phyloP scores from a whole-genome alignment of 2,329 filamentous ascomycete genomes.

The Sodiomyces alkalinus region DNA sequence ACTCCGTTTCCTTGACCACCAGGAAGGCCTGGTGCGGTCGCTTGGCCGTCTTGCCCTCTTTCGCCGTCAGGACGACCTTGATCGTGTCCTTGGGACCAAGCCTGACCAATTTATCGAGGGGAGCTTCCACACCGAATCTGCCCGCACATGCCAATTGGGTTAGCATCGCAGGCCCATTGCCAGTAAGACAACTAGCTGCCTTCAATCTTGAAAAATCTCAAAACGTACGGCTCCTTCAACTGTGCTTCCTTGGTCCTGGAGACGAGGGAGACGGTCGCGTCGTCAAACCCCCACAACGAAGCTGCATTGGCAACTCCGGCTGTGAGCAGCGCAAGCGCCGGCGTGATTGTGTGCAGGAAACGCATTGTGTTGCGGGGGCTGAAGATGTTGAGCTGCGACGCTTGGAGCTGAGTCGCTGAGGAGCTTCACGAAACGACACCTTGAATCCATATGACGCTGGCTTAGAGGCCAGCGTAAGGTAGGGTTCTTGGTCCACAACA shows the following conservation, averaged over 20 bases:
- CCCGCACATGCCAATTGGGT: conserved; percentile 2
- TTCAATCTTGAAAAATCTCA: not conserved
- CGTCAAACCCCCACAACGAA: conserved; percentile 57
- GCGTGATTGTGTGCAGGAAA: conserved; percentile 22
- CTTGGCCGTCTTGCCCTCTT: conserved; percentile 64
- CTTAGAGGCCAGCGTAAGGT: no score
- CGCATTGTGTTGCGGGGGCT: conserved; percentile 22
- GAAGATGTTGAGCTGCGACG: no score
- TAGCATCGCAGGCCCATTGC: no score
- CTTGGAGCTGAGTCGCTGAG: no score
- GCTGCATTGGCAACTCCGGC: conserved; percentile 35
- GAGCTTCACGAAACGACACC: conserved; percentile 6
- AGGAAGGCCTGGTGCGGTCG: conserved; percentile 91
- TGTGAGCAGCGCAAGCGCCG: conserved; percentile 29
- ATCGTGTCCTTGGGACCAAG: conserved; percentile 58
- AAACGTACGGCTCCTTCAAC: conserved; percentile 57
- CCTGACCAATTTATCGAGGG: conserved; percentile 46
- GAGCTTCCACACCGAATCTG: conserved; percentile 32
- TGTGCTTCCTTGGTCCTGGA: conserved; percentile 50
- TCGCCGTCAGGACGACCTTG: conserved; percentile 69
- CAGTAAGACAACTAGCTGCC: not conserved
- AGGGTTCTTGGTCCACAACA: no score
- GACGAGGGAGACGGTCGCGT: conserved; percentile 51
- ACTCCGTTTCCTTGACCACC: conserved; percentile 51
- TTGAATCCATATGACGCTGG: no score